phyloP scores from a whole-genome alignment of 1,284 basidiomycete species.

The Megacollybia platyphylla region DNA sequence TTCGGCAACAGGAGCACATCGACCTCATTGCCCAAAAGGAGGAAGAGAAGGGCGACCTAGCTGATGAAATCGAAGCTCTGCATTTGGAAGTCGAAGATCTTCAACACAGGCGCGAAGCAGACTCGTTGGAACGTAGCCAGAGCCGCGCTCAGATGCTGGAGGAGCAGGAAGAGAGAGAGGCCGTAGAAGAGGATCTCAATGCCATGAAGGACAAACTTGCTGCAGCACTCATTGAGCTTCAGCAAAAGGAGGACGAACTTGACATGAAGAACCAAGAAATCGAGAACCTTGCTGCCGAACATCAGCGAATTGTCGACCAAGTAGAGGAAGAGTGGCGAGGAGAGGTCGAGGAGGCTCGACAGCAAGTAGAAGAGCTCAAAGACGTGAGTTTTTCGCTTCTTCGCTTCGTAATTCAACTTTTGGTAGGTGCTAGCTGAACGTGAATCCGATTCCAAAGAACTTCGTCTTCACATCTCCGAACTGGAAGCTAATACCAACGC shows the following conservation, averaged over 20 bases:
- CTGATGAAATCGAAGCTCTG: constrained; percentile 50
- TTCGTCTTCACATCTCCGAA: constrained; percentile 60
- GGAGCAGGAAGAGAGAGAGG: constrained; percentile 58
- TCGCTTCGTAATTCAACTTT: constrained; percentile 3
- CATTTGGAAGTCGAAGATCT: constrained; percentile 60
- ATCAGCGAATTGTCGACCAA: constrained; percentile 51
- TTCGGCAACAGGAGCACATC: constrained; percentile 46
- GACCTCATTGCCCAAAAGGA: constrained; percentile 42
- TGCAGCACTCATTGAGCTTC: constrained; percentile 66
- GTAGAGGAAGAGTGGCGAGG: constrained; percentile 71
- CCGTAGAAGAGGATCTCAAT: constrained; percentile 63
- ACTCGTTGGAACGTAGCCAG: constrained; percentile 53
- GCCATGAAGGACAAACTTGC: constrained; percentile 63
- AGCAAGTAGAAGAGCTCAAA: constrained; percentile 61
- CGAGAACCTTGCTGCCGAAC: constrained; percentile 54
- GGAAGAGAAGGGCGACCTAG: constrained; percentile 61
- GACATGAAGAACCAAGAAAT: constrained; percentile 62
- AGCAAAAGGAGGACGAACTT: constrained; percentile 75
- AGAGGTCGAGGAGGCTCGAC: constrained; percentile 61
- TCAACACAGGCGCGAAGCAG: constrained; percentile 44
- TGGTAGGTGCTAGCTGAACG: constrained; percentile 58
- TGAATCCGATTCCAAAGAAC: constrained; percentile 61
- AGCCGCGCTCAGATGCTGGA: constrained; percentile 59
- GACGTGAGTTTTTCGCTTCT: constrained; percentile 35
- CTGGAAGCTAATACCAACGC: constrained; percentile 60